phyloP scores from a whole-genome alignment of 2,329 filamentous ascomycete genomes.

The Claviceps fusiformis region DNA sequence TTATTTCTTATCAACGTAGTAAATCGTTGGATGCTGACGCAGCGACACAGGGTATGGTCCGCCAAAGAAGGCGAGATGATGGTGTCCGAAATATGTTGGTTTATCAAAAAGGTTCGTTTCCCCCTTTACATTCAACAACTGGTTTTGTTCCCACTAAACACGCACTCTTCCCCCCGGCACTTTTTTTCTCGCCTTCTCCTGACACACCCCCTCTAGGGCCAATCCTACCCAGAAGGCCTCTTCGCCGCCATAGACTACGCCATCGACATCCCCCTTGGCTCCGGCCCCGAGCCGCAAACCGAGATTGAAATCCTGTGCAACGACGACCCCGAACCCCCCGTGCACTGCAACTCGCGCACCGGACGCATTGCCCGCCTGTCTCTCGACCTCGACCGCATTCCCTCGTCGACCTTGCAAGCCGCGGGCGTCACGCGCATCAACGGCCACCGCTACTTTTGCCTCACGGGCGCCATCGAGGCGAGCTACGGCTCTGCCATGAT shows the following conservation, averaged over 20 bases:
- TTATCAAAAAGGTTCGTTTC: conserved; percentile 21
- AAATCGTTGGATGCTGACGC: not conserved
- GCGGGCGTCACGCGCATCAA: conserved; percentile 21
- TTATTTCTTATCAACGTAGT: too few species aligned
- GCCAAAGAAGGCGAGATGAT: conserved; percentile 23
- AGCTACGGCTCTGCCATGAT: conserved; percentile 25
- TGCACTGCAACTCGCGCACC: conserved; percentile 18
- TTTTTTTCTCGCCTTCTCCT: too few species aligned
- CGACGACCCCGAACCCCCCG: conserved; percentile 17
- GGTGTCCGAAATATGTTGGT: conserved; percentile 26
- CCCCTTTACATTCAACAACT: too few species aligned
- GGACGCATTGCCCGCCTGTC: conserved; percentile 20
- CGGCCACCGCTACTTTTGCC: conserved; percentile 23
- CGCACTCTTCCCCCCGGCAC: too few species aligned
- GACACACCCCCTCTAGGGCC: conserved; percentile 13
- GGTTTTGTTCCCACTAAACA: not conserved
- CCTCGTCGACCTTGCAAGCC: conserved; percentile 16
- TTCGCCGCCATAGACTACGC: conserved; percentile 24
- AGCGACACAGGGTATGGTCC: conserved; percentile 20
- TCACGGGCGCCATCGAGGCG: conserved; percentile 23
- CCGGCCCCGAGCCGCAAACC: conserved; percentile 22
- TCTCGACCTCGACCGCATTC: conserved; percentile 22
- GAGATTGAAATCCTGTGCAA: conserved; percentile 25
- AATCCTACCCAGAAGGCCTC: conserved; percentile 23
- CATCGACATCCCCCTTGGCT: conserved; percentile 23